Conservation (phyloP, 257 asterid species). For the Dorcoceras hygrometricum region DNA sequence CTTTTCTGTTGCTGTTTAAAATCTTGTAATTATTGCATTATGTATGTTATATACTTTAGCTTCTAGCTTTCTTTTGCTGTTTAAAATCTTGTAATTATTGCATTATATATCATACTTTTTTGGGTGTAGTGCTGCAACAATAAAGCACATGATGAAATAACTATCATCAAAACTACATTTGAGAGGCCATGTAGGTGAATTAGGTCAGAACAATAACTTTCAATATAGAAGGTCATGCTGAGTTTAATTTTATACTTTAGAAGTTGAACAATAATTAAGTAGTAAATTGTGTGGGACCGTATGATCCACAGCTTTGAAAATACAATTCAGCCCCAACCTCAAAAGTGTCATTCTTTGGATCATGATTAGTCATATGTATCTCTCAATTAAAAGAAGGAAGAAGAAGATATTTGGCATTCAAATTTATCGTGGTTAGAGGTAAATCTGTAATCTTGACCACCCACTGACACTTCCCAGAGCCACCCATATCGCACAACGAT, state of each 20-base stretch:
- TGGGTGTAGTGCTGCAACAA: not conserved
- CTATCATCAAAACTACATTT: not conserved
- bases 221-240: not conserved
- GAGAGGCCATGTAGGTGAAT: not conserved
- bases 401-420: no score
- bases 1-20: not conserved
- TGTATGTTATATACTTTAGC: not conserved
- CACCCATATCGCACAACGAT: no score
- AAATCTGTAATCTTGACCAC: no score
- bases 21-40: not conserved
- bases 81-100: not conserved
- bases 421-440: no score
- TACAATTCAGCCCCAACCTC: no score
- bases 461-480: no score
- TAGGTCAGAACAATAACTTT: not conserved
- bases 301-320: no score
- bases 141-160: not conserved
- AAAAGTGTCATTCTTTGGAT: no score
- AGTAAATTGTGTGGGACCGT: no score
- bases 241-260: not conserved
- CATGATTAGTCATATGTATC: no score
- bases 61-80: not conserved
- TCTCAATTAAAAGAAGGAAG: no score
- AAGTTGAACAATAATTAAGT: no score
- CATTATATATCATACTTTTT: not conserved